Evolutionary conservation across 805 yeast species (phyloP), one percentile per base, ranked within the genome.

Genomic region (Kazachstania kunashirensis): DNA sequence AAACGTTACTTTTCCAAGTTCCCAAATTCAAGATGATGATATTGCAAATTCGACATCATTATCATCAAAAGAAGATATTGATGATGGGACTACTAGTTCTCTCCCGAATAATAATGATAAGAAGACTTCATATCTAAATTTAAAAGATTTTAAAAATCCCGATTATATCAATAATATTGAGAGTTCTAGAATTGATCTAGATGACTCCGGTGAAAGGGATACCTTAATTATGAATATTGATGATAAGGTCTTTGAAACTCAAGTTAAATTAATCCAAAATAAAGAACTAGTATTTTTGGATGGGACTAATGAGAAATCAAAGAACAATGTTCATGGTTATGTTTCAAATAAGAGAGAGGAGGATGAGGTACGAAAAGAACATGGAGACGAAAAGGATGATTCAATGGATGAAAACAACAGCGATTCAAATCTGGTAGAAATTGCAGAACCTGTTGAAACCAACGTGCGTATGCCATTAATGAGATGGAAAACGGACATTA

Each of bases 221-320:
- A 34, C 41, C 6, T 45, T 52, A 8, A 42, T 47, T 1, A 43
- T 53, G 30, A 49, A 49, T 24, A 46, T 51, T 17, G 58, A 46
- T 24, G 57, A 49, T 19, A 31, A 47, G 12, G 39, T 40, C 17
- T 30, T 41, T 5, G 43, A 48, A 19, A 45, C 51, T 11, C 41
- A 40, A 23, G 61, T 48, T 0, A 37, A 30, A 13, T 19, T 47
- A 2, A 43, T 44, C 4, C 48, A 47, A 24, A 39, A 47, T 15
- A 46, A 50, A 5, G 39, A 38, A 19, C 26, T 55, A 15, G 41
- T 44, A 3, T 48, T 55, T 15, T 17, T 43, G 24, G 39, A 47
- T n/a, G 39, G 40, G 23, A 39, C 38, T 13, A 31, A 11, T 29
- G 31, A 26, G 12, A 18, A 9, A 23, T 15, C 19, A 6, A 23